A percentile compares a stretch with the other conserved stretches of the same genome.
phyloP scores from a whole-genome alignment of 345 rosid species.

The Arabis alpina region DNA sequence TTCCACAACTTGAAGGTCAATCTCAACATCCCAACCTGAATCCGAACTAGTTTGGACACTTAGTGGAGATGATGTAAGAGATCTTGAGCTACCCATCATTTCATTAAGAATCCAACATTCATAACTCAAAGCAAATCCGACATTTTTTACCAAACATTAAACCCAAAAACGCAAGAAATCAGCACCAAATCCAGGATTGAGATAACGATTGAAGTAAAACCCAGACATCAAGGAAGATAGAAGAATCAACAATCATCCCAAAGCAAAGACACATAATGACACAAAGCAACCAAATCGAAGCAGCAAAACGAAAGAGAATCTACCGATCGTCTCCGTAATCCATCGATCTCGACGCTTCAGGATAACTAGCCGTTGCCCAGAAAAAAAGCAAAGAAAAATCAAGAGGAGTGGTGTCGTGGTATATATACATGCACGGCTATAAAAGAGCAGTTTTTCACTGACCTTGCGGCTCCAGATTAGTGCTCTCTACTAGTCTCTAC shows the following conservation, averaged over 20 bases:
- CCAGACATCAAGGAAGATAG: background rate
- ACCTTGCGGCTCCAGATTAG: conserved; percentile 37
- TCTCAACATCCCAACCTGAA: background rate
- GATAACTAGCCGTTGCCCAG: conserved; percentile 47
- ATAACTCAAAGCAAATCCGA: conserved; percentile 5
- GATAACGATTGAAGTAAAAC: conserved; percentile 5
- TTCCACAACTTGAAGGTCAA: background rate
- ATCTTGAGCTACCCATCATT: background rate
- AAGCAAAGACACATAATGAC: background rate
- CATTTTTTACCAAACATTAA: conserved; percentile 6
- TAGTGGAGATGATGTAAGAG: background rate
- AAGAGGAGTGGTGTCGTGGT: background rate
- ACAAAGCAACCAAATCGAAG: conserved; percentile 19
- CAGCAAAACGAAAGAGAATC: conserved; percentile 3
- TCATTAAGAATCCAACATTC: background rate
- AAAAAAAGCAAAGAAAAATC: conserved; percentile 13
- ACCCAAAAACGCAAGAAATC: conserved; percentile 14
- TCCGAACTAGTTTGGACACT: background rate
- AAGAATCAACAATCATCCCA: conserved; percentile 7
- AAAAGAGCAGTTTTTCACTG: conserved; percentile 17
- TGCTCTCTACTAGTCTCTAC: conserved; percentile 26
- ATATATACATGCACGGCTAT: conserved; percentile 16
- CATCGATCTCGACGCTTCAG: conserved; percentile 36
- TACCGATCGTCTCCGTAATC: conserved; percentile 51
- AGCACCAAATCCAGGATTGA: conserved; percentile 11